Evolutionary conservation across 2,329 filamentous ascomycete genomes (phyloP).

Genomic region (Dissoconium aciculare): DNA sequence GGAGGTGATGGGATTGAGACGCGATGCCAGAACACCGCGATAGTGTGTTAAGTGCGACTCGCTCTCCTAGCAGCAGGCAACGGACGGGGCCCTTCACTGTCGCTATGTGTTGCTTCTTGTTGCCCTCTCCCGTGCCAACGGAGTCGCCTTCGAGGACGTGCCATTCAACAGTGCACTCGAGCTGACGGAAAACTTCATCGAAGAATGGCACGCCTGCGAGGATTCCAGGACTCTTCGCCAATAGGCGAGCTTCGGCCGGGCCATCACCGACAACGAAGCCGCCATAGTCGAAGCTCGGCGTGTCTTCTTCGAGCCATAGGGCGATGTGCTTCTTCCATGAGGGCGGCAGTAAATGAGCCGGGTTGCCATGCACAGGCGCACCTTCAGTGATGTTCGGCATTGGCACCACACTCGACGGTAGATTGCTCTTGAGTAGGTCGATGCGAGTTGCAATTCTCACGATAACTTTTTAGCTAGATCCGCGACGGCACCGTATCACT

Average conservation of each 20-base stretch:
- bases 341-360: slow-evolving; percentile 63
- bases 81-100: slow-evolving; percentile 75
- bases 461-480: no score
- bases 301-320: slow-evolving; percentile 88
- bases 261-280: slow-evolving; percentile 83
- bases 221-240: slow-evolving; percentile 54
- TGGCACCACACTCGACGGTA: no score
- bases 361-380: slow-evolving; percentile 42
- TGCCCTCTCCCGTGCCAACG: slow-evolving; percentile 47
- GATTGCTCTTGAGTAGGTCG: not conserved
- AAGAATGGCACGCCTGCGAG: slow-evolving; percentile 91
- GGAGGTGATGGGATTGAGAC: slow-evolving; percentile 39
- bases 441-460: no score
- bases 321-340: slow-evolving; percentile 71
- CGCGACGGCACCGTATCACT: no score
- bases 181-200: slow-evolving; percentile 78
- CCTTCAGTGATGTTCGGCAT: slow-evolving; percentile 34
- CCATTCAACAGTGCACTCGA: slow-evolving; percentile 85
- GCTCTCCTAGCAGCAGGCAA: slow-evolving; percentile 74
- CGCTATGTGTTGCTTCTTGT: slow-evolving; percentile 51
- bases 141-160: slow-evolving; percentile 58
- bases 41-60: slow-evolving; percentile 81
- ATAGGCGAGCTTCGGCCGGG: slow-evolving; percentile 33
- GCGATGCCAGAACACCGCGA: slow-evolving; percentile 86
- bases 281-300: slow-evolving; percentile 90